A percentile compares a stretch with the other conserved stretches of the same genome.
These are phyloP conservation scores for Paraleonurus japonicus DNA, from an alignment of 257 asterid genomes.

Conservation along the genomic window DNA sequence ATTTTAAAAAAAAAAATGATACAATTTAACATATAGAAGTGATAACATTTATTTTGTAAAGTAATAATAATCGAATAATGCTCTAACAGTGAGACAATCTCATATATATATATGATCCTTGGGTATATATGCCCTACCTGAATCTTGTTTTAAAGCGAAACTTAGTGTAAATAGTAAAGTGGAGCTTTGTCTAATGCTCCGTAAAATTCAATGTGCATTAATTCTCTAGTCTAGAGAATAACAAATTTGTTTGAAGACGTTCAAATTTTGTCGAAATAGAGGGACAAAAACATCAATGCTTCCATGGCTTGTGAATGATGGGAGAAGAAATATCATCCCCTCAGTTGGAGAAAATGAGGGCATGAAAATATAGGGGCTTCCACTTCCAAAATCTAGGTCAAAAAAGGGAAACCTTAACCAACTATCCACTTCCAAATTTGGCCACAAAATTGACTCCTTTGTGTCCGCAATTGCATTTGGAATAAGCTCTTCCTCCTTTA, in stretches of 20 bases:
- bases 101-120: too few relatives aligned
- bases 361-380: slow-evolving; percentile 69
- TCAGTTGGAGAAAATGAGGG: slow-evolving; percentile 74
- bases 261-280: slow-evolving; percentile 53
- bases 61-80: too few relatives aligned
- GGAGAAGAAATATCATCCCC: slow-evolving; percentile 69
- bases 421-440: slow-evolving; percentile 77
- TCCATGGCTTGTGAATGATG: slow-evolving; percentile 65
- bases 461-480: slow-evolving; percentile 57
- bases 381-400: slow-evolving; percentile 76
- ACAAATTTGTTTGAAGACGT: slow-evolving; percentile 57
- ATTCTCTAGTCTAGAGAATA: slow-evolving; percentile 41
- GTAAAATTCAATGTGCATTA: too few relatives aligned
- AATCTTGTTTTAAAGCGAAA: too few relatives aligned
- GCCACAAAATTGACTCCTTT: slow-evolving; percentile 54
- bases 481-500: slow-evolving; percentile 47
- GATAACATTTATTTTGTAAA: too few relatives aligned
- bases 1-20: too few relatives aligned
- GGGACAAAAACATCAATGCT: slow-evolving; percentile 74
- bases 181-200: too few relatives aligned
- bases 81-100: too few relatives aligned
- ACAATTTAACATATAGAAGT: too few relatives aligned
- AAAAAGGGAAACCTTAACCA: slow-evolving; percentile 87
- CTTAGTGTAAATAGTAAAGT: too few relatives aligned
- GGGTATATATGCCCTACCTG: too few relatives aligned